Percentiles rank a stretch among this genome's conserved stretches.
Evolutionary conservation across 768 basidiomycete genomes (phyloP).

Genomic region (Lactarius tabidus): DNA sequence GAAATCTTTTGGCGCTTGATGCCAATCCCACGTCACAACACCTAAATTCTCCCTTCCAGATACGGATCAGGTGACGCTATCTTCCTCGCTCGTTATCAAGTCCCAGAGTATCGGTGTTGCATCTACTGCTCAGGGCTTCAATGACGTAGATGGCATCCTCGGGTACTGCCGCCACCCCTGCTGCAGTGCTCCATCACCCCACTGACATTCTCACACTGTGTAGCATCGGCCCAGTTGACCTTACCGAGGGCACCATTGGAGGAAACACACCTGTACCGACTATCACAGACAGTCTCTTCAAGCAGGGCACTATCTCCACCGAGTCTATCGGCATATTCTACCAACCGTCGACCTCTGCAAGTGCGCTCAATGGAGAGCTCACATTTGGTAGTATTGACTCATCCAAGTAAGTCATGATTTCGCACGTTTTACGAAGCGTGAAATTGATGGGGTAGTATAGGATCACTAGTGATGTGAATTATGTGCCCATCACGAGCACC

Average conservation of each 20-base stretch:
- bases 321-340: constrained; percentile 52
- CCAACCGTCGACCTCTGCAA: constrained; percentile 40
- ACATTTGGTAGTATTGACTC: constrained; percentile 51
- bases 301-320: constrained; percentile 42
- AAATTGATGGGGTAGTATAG: constrained; percentile 21
- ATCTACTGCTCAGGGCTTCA: constrained; percentile 28
- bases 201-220: constrained; percentile 5
- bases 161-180: constrained; percentile 33
- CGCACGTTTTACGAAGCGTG: constrained; percentile 23
- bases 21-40: not conserved
- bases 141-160: constrained; percentile 46
- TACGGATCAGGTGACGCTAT: constrained; percentile 16
- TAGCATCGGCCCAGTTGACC: constrained; percentile 49
- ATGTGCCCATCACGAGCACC: constrained; percentile 41
- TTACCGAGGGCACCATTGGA: constrained; percentile 44
- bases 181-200: not conserved
- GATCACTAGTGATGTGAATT: constrained; percentile 36
- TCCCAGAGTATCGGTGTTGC: constrained; percentile 41
- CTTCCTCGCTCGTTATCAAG: constrained; percentile 23
- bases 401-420: constrained; percentile 35
- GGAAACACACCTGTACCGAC: constrained; percentile 43
- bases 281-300: constrained; percentile 53
- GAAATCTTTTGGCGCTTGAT: constrained; percentile 35
- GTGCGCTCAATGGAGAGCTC: constrained; percentile 48
- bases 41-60: not conserved